These are phyloP conservation scores for Beta macrorhiza DNA, from an alignment of 179 eudicot genomes.

Conservation along the genomic window DNA sequence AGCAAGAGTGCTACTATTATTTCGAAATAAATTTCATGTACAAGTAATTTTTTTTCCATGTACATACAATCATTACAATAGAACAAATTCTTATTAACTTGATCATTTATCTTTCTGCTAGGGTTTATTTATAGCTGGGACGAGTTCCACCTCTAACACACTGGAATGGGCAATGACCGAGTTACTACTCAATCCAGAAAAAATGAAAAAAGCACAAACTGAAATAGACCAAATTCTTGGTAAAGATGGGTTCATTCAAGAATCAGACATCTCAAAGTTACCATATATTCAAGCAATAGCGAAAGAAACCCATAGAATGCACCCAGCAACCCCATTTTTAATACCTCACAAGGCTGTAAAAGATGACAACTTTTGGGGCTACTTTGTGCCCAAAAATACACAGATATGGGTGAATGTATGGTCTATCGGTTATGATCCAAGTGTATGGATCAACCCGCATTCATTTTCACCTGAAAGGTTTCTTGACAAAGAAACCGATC, in stretches of 20 bases:
- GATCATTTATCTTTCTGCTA: neutral
- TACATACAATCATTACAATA: too few relatives aligned
- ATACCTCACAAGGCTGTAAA: neutral
- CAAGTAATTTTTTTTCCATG: too few relatives aligned
- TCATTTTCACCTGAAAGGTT: neutral
- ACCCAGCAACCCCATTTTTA: conserved; percentile 2
- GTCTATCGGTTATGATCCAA: neutral
- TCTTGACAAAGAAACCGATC: neutral
- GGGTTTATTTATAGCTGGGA: conserved; percentile 31
- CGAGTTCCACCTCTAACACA: conserved; percentile 24
- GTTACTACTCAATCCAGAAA: conserved; percentile 20
- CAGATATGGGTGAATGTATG: conserved; percentile 2
- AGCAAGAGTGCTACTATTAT: too few relatives aligned
- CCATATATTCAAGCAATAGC: conserved; percentile 3
- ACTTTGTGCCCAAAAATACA: neutral
- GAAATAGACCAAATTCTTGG: conserved; percentile 23
- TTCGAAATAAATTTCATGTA: too few relatives aligned
- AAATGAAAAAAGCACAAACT: conserved; percentile 26
- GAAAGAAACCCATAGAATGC: conserved; percentile 1
- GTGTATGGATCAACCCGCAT: neutral
- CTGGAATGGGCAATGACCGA: conserved; percentile 32
- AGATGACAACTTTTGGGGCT: neutral
- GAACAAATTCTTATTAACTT: too few relatives aligned
- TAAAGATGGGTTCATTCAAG: conserved; percentile 10
- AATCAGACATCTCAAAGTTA: conserved; percentile 11